Percentiles rank a stretch among this genome's conserved stretches.
These are phyloP conservation scores for Leccinum fallax DNA, from an alignment of 1,284 basidiomycete species.

Conservation along the genomic window DNA sequence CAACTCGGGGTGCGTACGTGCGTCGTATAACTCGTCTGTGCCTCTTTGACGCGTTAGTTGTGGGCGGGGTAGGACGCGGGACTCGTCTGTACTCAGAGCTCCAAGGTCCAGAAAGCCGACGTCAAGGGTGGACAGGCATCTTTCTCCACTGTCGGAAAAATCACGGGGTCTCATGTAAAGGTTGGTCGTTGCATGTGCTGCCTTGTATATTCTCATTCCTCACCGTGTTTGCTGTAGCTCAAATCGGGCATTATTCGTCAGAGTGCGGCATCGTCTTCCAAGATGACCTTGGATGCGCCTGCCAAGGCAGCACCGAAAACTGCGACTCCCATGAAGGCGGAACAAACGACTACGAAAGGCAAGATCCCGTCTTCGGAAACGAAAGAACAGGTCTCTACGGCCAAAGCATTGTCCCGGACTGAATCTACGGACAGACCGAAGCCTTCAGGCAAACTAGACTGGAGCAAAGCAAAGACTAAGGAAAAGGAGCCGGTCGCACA, in stretches of 20 bases:
- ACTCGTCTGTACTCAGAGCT: constrained; percentile 54
- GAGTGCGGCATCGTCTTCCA: constrained; percentile 34
- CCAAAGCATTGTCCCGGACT: constrained; percentile 12
- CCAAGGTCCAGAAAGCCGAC: constrained; percentile 52
- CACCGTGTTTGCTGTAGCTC: constrained; percentile 13
- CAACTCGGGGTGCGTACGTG: constrained; percentile 51
- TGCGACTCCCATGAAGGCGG: constrained; percentile 5
- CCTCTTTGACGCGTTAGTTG: background rate
- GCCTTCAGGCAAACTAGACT: constrained; percentile 59
- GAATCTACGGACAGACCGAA: constrained; percentile 43
- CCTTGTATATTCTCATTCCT: constrained; percentile 6
- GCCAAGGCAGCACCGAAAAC: constrained; percentile 13
- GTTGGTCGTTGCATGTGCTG: constrained; percentile 34
- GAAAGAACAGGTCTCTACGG: constrained; percentile 14
- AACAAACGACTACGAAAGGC: constrained; percentile 25
- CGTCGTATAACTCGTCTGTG: background rate
- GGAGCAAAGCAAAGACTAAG: constrained; percentile 58
- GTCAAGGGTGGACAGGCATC: constrained; percentile 45
- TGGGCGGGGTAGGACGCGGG: constrained; percentile 54
- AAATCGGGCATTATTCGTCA: constrained; percentile 6
- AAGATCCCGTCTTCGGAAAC: constrained; percentile 10
- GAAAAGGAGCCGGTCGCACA: constrained; percentile 24
- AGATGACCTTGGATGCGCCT: constrained; percentile 27
- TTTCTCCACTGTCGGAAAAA: constrained; percentile 51
- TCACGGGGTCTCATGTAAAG: constrained; percentile 53